These are phyloP conservation scores for Entonaema liquescens DNA, from an alignment of 495 filamentous ascomycete species.

Conservation along the genomic window DNA sequence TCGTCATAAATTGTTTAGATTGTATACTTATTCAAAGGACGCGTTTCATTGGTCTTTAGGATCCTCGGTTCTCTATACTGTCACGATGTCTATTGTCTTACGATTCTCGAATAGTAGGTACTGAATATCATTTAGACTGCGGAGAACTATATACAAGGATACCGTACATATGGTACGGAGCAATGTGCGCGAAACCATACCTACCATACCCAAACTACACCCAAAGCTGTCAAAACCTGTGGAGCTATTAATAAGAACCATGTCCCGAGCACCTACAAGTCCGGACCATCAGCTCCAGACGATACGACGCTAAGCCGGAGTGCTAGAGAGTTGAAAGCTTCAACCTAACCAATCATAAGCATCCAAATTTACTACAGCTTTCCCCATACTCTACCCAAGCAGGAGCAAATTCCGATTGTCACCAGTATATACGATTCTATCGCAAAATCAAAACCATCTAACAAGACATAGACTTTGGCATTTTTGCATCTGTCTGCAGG, in stretches of 20 bases:
- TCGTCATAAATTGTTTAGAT: conserved; percentile 21
- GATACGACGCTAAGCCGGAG: conserved; percentile 35
- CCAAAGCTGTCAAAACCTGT: conserved; percentile 14
- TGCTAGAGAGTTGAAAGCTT: conserved; percentile 4
- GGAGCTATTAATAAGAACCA: conserved; percentile 35
- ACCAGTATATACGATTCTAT: conserved; percentile 27
- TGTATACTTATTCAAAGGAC: background rate
- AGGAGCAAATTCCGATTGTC: conserved; percentile 28
- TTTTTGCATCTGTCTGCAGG: conserved; percentile 1
- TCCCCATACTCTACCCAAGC: conserved; percentile 6
- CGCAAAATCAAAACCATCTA: conserved; percentile 10
- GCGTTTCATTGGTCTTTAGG: conserved; percentile 4
- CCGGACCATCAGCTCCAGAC: conserved; percentile 40
- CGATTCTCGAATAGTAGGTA: background rate
- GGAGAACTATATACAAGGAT: background rate
- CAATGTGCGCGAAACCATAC: conserved; percentile 11
- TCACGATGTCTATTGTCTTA: conserved; percentile 5
- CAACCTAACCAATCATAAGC: conserved; percentile 11
- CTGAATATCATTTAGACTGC: conserved; percentile 9
- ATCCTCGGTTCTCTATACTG: conserved; percentile 6
- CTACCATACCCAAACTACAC: background rate
- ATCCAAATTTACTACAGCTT: background rate
- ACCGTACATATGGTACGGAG: background rate
- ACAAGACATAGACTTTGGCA: background rate
- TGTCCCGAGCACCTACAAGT: conserved; percentile 14